Evolutionary conservation across 2,329 filamentous ascomycete genomes (phyloP).

Genomic region (Exophiala calicioides): DNA sequence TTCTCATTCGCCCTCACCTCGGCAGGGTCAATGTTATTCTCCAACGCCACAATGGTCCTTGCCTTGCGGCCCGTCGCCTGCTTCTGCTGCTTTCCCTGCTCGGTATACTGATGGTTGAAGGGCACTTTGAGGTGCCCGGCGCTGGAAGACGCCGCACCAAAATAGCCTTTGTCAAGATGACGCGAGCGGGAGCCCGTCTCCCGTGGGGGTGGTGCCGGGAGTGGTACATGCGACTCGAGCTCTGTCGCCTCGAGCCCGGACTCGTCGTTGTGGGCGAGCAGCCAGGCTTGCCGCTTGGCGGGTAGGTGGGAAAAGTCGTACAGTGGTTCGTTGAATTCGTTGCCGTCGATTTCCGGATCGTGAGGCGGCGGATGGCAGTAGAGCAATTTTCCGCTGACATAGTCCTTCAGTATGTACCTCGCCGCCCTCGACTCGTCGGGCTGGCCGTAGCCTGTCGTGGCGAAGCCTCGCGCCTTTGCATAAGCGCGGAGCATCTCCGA

Average conservation of each 20-base stretch:
- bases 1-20: slow-evolving; percentile 72
- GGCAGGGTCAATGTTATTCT: slow-evolving; percentile 79
- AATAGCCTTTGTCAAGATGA: slow-evolving; percentile 85
- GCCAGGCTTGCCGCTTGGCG: slow-evolving; percentile 70
- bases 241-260: slow-evolving; percentile 41
- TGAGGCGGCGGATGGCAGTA: slow-evolving; percentile 85
- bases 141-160: slow-evolving; percentile 59
- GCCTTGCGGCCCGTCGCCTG: slow-evolving; percentile 81
- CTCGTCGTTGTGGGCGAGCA: slow-evolving; percentile 52
- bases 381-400: slow-evolving; percentile 92
- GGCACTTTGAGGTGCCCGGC: slow-evolving; percentile 72
- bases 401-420: slow-evolving; percentile 89
- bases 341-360: slow-evolving; percentile 64
- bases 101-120: slow-evolving; percentile 85
- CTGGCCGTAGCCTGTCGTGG: slow-evolving; percentile 78
- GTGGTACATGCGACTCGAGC: slow-evolving; percentile 39
- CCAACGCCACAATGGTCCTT: slow-evolving; percentile 73
- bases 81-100: slow-evolving; percentile 71
- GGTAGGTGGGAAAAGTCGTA: slow-evolving; percentile 84
- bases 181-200: slow-evolving; percentile 67
- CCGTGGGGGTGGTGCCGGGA: slow-evolving; percentile 8
- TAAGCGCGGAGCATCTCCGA: slow-evolving; percentile 84
- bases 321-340: slow-evolving; percentile 82
- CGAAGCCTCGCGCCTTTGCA: slow-evolving; percentile 84
- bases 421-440: slow-evolving; percentile 93